phyloP scores from a whole-genome alignment of 768 basidiomycete species.

The Boletus rubroflammeus region DNA sequence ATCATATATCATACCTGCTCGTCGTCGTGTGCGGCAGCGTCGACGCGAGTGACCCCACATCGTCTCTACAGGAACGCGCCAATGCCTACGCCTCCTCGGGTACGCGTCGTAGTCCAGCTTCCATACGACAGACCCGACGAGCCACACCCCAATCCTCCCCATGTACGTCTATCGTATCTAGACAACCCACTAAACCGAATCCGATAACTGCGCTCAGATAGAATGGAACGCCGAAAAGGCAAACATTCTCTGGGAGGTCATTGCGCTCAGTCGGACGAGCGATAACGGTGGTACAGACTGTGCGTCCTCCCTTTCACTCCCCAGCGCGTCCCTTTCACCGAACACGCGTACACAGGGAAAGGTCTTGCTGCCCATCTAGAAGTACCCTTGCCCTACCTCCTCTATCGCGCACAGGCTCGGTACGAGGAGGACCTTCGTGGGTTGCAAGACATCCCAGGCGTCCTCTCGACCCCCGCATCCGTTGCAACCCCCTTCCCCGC shows the following conservation, averaged over 20 bases:
- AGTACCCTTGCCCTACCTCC: constrained; percentile 79
- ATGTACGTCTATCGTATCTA: constrained; percentile 42
- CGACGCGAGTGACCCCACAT: background rate
- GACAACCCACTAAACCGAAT: constrained; percentile 7
- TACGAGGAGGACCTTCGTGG: constrained; percentile 85
- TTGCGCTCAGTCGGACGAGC: constrained; percentile 68
- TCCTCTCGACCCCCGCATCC: constrained; percentile 45
- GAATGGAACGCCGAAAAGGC: constrained; percentile 86
- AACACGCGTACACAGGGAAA: constrained; percentile 55
- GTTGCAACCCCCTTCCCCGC: constrained; percentile 26
- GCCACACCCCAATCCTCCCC: constrained; percentile 60
- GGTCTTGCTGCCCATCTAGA: constrained; percentile 74
- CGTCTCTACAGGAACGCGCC: background rate
- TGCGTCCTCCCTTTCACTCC: constrained; percentile 36
- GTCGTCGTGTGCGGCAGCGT: background rate
- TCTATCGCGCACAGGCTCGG: constrained; percentile 78
- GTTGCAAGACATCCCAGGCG: constrained; percentile 65
- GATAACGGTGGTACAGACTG: constrained; percentile 79
- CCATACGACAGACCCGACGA: constrained; percentile 78
- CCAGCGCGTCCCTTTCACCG: background rate
- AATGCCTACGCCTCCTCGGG: constrained; percentile 32
- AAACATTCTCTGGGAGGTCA: constrained; percentile 82
- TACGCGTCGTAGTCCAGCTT: constrained; percentile 75
- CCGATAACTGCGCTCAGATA: constrained; percentile 46
- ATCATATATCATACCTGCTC: background rate